phyloP scores from a whole-genome alignment of 148 eudicot genomes.

The Fagopyrum homotropicum region DNA sequence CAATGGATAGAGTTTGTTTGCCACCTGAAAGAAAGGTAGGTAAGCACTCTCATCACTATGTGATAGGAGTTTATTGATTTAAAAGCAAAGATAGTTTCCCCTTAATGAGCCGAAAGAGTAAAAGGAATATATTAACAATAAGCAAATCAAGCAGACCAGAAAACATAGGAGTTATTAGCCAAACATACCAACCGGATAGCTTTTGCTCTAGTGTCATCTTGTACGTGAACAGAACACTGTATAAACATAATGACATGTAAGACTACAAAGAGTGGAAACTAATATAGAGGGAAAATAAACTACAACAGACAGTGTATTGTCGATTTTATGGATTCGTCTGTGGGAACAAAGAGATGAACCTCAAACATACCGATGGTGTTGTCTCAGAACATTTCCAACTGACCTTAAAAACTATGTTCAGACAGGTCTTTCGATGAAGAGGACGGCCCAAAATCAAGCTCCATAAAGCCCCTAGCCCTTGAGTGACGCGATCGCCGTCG shows the following conservation, averaged over 20 bases:
- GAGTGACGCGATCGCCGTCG: constrained; percentile 87
- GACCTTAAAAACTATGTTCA: constrained; percentile 87
- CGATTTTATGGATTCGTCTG: background rate
- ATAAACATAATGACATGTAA: no score
- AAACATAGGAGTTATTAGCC: constrained; percentile 5
- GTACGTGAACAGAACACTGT: background rate
- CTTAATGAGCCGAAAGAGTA: background rate
- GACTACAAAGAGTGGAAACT: background rate
- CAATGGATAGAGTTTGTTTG: constrained; percentile 79
- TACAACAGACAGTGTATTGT: background rate
- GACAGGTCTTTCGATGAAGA: constrained; percentile 52
- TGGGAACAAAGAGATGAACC: background rate
- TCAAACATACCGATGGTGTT: background rate
- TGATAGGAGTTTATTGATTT: background rate
- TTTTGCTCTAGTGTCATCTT: constrained; percentile 78
- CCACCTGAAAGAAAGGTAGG: constrained; percentile 45
- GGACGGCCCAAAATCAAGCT: constrained; percentile 85
- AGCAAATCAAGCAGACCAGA: background rate
- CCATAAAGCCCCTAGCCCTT: constrained; percentile 93
- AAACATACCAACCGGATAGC: constrained; percentile 84
- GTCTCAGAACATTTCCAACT: constrained; percentile 21
- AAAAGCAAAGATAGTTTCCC: background rate
- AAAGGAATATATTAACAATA: background rate
- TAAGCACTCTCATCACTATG: background rate
- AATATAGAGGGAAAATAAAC: background rate